phyloP scores from a whole-genome alignment of 2,329 filamentous ascomycete genomes.

The Fusarium nygamai region DNA sequence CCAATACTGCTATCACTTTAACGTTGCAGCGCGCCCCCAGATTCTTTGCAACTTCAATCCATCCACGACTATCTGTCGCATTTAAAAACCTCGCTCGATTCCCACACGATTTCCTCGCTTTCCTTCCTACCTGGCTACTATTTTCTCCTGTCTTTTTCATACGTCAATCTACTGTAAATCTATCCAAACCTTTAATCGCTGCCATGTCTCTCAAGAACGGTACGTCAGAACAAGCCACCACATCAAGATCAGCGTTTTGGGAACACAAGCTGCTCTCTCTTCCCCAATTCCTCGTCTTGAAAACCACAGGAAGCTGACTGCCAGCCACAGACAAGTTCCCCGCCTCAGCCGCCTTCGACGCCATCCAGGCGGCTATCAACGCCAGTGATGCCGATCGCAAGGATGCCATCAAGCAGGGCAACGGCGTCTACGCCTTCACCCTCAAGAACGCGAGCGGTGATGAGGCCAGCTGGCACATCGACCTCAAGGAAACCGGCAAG shows the following conservation, averaged over 20 bases:
- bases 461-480: conserved; percentile 90
- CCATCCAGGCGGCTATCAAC: conserved; percentile 78
- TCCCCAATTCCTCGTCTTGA: not conserved
- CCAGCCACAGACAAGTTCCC: conserved; percentile 77
- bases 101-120: conserved; percentile 25
- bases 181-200: conserved; percentile 25
- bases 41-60: conserved; percentile 9
- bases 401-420: conserved; percentile 88
- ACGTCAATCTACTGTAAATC: not conserved
- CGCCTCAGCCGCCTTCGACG: conserved; percentile 89
- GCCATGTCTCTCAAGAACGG: conserved; percentile 80
- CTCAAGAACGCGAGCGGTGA: conserved; percentile 88
- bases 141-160: not conserved
- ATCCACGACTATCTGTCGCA: conserved; percentile 13
- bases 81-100: conserved; percentile 38
- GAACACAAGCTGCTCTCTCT: not conserved
- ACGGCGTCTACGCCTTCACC: conserved; percentile 88
- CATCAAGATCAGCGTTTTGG: not conserved
- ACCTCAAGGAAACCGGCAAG: conserved; percentile 88
- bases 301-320: conserved; percentile 1
- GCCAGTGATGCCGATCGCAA: conserved; percentile 78
- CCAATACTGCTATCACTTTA: not conserved
- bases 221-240: conserved; percentile 51
- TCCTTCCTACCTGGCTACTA: not conserved
- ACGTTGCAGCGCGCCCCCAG: not conserved